phyloP scores from a whole-genome alignment of 2,329 filamentous ascomycete species.

The Exserohilum rostratum region DNA sequence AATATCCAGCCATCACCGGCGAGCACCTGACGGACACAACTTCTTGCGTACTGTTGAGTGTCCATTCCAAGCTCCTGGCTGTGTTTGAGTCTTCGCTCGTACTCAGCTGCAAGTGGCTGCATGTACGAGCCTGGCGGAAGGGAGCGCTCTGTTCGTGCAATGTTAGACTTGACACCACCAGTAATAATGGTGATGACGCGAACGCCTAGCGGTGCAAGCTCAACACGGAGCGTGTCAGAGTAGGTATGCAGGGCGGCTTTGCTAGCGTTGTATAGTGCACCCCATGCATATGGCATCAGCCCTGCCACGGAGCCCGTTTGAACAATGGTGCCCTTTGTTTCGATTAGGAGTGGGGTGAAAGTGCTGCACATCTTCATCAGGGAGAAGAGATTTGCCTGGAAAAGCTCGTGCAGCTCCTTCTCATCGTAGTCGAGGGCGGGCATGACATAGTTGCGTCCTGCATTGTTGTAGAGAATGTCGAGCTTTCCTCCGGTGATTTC shows the following conservation, averaged over 20 bases:
- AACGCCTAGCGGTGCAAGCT: constrained; percentile 59
- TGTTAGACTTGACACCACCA: constrained; percentile 65
- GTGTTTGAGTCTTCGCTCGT: constrained; percentile 58
- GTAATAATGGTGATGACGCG: constrained; percentile 59
- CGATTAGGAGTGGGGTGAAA: constrained; percentile 61
- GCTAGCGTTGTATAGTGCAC: constrained; percentile 61
- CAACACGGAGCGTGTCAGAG: constrained; percentile 63
- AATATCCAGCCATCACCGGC: constrained; percentile 37
- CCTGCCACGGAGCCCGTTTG: constrained; percentile 54
- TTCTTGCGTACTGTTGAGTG: constrained; percentile 59
- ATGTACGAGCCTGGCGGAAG: constrained; percentile 59
- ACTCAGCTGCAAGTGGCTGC: constrained; percentile 58
- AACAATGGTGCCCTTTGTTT: constrained; percentile 53
- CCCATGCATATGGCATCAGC: constrained; percentile 46
- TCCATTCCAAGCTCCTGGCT: constrained; percentile 61
- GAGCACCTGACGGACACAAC: constrained; percentile 61
- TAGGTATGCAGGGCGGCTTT: constrained; percentile 66
- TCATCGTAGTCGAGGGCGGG: constrained; percentile 62
- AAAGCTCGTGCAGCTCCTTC: constrained; percentile 38
- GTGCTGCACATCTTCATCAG: constrained; percentile 64
- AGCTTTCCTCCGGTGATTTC: constrained; percentile 56
- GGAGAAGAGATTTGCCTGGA: constrained; percentile 59
- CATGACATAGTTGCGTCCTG: constrained; percentile 62
- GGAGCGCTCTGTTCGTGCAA: constrained; percentile 59
- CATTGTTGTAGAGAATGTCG: constrained; percentile 66